A percentile compares a stretch with the other conserved stretches of the same genome.
These are phyloP conservation scores for Aotearoamyces nothofagi DNA, from an alignment of 2,329 filamentous ascomycete species.

Conservation along the genomic window DNA sequence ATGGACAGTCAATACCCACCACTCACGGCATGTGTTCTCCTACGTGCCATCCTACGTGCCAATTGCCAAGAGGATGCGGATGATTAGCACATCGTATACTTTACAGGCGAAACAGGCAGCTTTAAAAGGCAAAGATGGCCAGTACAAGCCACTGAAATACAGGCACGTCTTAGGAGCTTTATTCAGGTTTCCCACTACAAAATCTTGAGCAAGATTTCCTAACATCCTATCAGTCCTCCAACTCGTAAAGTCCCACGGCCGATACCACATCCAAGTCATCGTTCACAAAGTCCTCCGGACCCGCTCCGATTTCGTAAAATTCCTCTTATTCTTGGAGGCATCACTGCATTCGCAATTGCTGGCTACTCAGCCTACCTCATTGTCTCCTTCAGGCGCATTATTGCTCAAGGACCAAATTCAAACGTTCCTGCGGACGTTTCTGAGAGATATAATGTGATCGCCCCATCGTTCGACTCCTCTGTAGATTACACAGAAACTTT, in stretches of 20 bases:
- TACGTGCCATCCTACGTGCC: too few species aligned
- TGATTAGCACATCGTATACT: too few species aligned
- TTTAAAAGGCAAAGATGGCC: too few species aligned
- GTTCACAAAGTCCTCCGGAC: conserved; percentile 3
- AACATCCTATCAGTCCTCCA: conserved; percentile 7
- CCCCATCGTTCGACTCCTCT: conserved; percentile 40
- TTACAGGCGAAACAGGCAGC: too few species aligned
- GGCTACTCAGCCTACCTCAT: conserved; percentile 18
- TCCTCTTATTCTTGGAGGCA: conserved; percentile 9
- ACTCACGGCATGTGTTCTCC: too few species aligned
- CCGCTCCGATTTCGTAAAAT: conserved; percentile 13
- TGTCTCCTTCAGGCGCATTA: conserved; percentile 20
- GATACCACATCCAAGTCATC: conserved; percentile 1
- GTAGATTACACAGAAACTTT: conserved; percentile 41
- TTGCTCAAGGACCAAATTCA: conserved; percentile 11
- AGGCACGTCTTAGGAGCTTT: not conserved
- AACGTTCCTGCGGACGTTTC: conserved; percentile 16
- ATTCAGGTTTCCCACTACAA: not conserved
- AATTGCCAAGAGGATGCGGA: too few species aligned
- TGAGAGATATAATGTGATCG: conserved; percentile 20
- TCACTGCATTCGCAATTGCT: conserved; percentile 8
- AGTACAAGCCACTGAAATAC: conserved; percentile 1
- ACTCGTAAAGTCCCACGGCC: conserved; percentile 5
- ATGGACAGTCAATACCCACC: too few species aligned
- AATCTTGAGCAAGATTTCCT: not conserved